Evolutionary conservation across 257 asterid genomes (phyloP), one percentile per base, ranked within the genome.

Genomic region (Jasminum sambac): DNA sequence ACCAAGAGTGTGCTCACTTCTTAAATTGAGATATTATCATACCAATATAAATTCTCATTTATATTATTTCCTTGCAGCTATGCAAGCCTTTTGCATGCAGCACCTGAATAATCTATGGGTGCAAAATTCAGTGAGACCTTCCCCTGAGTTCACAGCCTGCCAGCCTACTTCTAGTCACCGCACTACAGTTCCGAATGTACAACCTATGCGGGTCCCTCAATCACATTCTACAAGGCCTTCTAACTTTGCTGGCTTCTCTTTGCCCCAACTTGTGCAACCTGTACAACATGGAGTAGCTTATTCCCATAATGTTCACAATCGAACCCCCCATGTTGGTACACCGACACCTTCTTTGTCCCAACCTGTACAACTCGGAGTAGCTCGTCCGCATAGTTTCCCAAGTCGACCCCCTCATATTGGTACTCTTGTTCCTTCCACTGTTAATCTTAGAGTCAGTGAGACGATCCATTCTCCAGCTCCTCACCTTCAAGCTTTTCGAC

Each of bases 401-500:
- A 30, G 36, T 8, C 44, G 12, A 40, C 44, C 44, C 11, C 44
- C 44, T 19, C 19, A 46, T 23, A 72, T 72, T 30, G 37, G 66
- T 17, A 26, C 65, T 40, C 64, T 72, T 12, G 64, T 41, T 8
- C 76, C 71, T 74, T 74, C 73, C 43, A 40, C 55, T 13, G 73
- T 67, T 36, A 67, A 67, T 43, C 69, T 17, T 25, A 66, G 68
- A 59, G 14, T 66, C 21, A 37, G 69, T 34, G 57, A 68, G 11
- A 73, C 59, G 6, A 17, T 66, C 48, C 78, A 72, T 42, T 48
- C 73, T 46, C 78, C 60, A 11, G 78, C 73, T 38, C 78, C 73
- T 6, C 78, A 74, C 64, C 73, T 67, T 67, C 78, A 67, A 64
- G 66, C 63, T 36, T 67, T 67, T 63, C 41, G 60, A 39, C 48